phyloP scores from a whole-genome alignment of 192 early-diverging fungal genomes.

The Gamsiella multidivaricata region DNA sequence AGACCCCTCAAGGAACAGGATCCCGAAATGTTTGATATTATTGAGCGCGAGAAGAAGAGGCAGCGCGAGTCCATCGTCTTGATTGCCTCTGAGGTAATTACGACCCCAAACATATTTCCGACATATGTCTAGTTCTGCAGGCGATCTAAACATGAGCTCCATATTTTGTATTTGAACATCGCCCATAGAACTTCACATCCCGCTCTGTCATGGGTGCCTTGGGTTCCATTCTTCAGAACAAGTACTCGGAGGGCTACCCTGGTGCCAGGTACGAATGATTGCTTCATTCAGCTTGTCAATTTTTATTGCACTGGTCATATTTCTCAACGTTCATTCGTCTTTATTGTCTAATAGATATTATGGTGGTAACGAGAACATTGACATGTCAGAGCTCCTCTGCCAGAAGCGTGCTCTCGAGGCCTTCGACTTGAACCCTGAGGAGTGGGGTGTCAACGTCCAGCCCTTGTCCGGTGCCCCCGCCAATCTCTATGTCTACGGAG shows the following conservation, averaged over 20 bases:
- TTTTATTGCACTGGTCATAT: too few species aligned
- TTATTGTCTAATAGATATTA: constrained; percentile 79
- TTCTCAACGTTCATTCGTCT: not conserved
- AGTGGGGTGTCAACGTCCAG: constrained; percentile 99
- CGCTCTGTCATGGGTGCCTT: constrained; percentile 95
- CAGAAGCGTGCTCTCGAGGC: constrained; percentile 96
- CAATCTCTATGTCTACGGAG: constrained; percentile 97
- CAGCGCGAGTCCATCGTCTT: constrained; percentile 93
- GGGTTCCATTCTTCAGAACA: constrained; percentile 99
- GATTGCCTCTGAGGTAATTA: constrained; percentile 96
- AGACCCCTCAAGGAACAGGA: constrained; percentile 78
- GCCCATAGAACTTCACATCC: constrained; percentile 92
- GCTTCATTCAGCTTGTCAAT: too few species aligned
- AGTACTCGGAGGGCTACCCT: constrained; percentile 99
- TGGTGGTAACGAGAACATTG: constrained; percentile 99
- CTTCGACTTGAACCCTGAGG: constrained; percentile 79
- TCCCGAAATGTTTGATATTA: constrained; percentile 93
- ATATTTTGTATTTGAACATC: not conserved
- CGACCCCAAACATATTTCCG: too few species aligned
- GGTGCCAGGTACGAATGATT: constrained; percentile 73
- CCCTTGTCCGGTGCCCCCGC: constrained; percentile 95
- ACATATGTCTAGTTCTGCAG: not conserved
- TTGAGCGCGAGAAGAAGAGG: constrained; percentile 94
- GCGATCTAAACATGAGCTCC: not conserved
- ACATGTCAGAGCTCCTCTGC: constrained; percentile 93